Percentiles rank a stretch among this genome's conserved stretches.
Conservation (phyloP, 805 yeast genomes). For the Candida krabiensis region DNA sequence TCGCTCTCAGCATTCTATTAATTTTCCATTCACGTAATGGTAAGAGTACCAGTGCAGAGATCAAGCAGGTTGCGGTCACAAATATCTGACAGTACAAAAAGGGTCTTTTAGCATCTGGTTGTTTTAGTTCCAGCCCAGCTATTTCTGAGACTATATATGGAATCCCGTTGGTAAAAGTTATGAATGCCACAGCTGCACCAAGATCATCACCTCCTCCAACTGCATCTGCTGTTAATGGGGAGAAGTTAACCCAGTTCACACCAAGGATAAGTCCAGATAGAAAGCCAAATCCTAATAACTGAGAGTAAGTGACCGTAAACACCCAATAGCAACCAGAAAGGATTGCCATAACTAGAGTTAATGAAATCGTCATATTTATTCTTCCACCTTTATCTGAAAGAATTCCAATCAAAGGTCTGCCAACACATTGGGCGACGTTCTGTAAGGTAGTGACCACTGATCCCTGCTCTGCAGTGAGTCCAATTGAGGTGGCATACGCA, state of each 20-base stretch:
- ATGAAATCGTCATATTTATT: constrained; percentile 41
- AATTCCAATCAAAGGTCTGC: constrained; percentile 50
- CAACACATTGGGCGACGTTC: constrained; percentile 48
- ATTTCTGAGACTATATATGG: constrained; percentile 34
- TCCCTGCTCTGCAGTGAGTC: constrained; percentile 45
- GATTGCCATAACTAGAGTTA: constrained; percentile 36
- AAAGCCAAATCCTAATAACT: constrained; percentile 43
- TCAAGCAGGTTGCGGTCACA: constrained; percentile 48
- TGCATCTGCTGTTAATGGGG: constrained; percentile 36
- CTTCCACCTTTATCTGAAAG: constrained; percentile 49
- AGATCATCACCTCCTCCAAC: constrained; percentile 32
- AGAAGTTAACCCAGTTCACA: constrained; percentile 40
- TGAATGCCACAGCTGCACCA: constrained; percentile 28
- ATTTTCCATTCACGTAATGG: constrained; percentile 59
- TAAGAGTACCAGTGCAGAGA: constrained; percentile 42
- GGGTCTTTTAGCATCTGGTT: constrained; percentile 38
- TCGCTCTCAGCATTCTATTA: constrained; percentile 35
- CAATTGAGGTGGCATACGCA: constrained; percentile 49
- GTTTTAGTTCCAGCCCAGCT: constrained; percentile 29
- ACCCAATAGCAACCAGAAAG: constrained; percentile 51
- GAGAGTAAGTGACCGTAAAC: constrained; percentile 41
- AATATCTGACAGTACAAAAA: constrained; percentile 62
- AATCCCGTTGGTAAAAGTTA: constrained; percentile 29
- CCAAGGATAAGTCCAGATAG: constrained; percentile 48
- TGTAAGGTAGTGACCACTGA: constrained; percentile 46